Conservation (phyloP, 2,329 filamentous ascomycete species). For the Phialocephala sp. region DNA sequence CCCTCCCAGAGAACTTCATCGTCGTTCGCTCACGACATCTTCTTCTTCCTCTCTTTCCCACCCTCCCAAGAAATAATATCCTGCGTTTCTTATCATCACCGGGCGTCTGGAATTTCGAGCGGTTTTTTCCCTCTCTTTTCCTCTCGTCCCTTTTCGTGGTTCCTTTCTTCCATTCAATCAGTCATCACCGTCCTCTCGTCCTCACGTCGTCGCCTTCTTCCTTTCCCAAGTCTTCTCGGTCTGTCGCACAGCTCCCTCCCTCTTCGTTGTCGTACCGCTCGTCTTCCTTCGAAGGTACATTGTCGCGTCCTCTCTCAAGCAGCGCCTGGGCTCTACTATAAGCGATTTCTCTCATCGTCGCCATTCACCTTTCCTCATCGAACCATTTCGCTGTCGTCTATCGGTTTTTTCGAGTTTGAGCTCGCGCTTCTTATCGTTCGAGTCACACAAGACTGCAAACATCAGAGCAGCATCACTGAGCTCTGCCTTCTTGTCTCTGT, state of each 20-base stretch:
- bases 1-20: neutral
- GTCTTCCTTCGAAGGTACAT: conserved; percentile 33
- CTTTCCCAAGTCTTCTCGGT: conserved; percentile 36
- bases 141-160: conserved; percentile 40
- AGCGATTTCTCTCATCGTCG: conserved; percentile 35
- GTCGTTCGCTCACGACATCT: conserved; percentile 12
- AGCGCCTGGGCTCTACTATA: conserved; percentile 36
- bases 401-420: conserved; percentile 38
- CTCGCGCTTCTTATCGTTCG: conserved; percentile 40
- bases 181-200: conserved; percentile 37
- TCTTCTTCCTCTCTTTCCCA: conserved; percentile 10
- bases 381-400: conserved; percentile 38
- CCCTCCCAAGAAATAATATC: conserved; percentile 21
- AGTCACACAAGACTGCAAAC: conserved; percentile 38
- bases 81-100: conserved; percentile 36
- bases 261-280: conserved; percentile 29
- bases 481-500: conserved; percentile 7
- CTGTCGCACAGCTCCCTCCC: conserved; percentile 34
- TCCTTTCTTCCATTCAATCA: conserved; percentile 35
- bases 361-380: conserved; percentile 36
- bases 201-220: conserved; percentile 38
- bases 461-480: conserved; percentile 32
- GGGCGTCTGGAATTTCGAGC: conserved; percentile 42
- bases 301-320: conserved; percentile 37
- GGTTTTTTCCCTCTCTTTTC: conserved; percentile 42